A percentile compares a stretch with the other conserved stretches of the same genome.
These are phyloP conservation scores for Fraxinus cuspidata DNA, from an alignment of 257 asterid species.

Conservation along the genomic window DNA sequence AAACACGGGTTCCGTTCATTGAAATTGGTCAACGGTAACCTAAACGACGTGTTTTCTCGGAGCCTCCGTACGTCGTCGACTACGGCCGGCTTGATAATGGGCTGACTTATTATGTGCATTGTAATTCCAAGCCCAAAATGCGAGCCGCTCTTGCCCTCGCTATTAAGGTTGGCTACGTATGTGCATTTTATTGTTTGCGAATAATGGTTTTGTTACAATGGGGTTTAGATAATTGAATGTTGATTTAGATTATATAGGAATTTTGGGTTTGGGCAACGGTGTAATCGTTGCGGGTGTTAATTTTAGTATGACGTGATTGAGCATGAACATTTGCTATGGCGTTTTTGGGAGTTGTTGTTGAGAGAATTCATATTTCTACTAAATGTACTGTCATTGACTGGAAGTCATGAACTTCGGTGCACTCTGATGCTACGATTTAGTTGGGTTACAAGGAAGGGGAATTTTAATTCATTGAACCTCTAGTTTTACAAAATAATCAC, in stretches of 20 bases:
- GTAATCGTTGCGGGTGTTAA: background rate
- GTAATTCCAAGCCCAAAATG: slow-evolving; percentile 92
- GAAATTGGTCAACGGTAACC: slow-evolving; percentile 68
- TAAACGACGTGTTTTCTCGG: slow-evolving; percentile 67
- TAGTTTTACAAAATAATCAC: background rate
- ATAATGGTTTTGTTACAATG: background rate
- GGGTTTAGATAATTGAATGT: background rate
- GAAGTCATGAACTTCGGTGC: background rate
- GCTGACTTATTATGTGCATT: slow-evolving; percentile 81
- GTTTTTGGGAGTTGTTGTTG: background rate
- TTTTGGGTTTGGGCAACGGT: background rate
- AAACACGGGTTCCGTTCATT: slow-evolving; percentile 80
- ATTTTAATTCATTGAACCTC: background rate
- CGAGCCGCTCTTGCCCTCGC: slow-evolving; percentile 95
- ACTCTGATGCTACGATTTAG: background rate
- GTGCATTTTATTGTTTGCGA: background rate
- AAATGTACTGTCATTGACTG: background rate
- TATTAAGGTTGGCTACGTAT: slow-evolving; percentile 82
- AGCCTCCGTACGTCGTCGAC: slow-evolving; percentile 69
- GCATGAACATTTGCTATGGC: background rate
- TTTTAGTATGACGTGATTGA: background rate
- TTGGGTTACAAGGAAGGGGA: background rate
- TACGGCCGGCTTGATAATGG: slow-evolving; percentile 85
- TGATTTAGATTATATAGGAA: background rate
- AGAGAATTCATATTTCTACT: background rate